These are phyloP conservation scores for Aspergillus uvarum DNA, from an alignment of 2,329 filamentous ascomycete genomes.

Conservation along the genomic window DNA sequence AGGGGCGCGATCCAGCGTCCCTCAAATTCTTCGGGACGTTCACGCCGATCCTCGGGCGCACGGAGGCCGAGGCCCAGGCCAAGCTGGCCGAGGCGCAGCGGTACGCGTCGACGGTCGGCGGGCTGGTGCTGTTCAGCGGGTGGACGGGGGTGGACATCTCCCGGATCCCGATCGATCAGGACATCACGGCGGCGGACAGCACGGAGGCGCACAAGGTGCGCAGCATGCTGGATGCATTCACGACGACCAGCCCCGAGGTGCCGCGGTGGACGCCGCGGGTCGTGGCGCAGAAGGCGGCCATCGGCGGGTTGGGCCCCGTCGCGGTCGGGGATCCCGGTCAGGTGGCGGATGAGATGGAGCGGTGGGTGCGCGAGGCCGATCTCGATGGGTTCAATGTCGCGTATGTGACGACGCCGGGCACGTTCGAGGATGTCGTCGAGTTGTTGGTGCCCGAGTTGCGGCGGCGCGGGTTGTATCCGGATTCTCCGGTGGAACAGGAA, in stretches of 20 bases:
- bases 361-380: slow-evolving; percentile 47
- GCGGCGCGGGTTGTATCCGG: slow-evolving; percentile 42
- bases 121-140: slow-evolving; percentile 56
- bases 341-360: slow-evolving; percentile 51
- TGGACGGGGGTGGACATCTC: slow-evolving; percentile 63
- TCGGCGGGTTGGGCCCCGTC: slow-evolving; percentile 53
- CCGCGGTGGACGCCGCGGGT: slow-evolving; percentile 48
- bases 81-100: slow-evolving; percentile 55
- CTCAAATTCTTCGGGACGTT: slow-evolving; percentile 58
- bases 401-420: slow-evolving; percentile 53
- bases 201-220: slow-evolving; percentile 54
- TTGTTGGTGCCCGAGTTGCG: slow-evolving; percentile 51
- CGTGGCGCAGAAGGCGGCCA: slow-evolving; percentile 48
- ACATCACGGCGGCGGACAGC: slow-evolving; percentile 55
- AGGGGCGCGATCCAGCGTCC: slow-evolving; percentile 56
- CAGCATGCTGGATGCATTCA: slow-evolving; percentile 52
- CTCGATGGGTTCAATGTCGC: slow-evolving; percentile 47
- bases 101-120: slow-evolving; percentile 55
- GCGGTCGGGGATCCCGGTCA: slow-evolving; percentile 47
- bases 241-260: slow-evolving; percentile 50
- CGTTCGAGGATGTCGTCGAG: slow-evolving; percentile 54
- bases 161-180: slow-evolving; percentile 58
- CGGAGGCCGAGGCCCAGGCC: slow-evolving; percentile 53
- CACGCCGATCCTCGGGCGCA: slow-evolving; percentile 51
- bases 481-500: slow-evolving; percentile 17